Conservation (phyloP, 768 basidiomycete species). For the Kwoniella botswanensis region DNA sequence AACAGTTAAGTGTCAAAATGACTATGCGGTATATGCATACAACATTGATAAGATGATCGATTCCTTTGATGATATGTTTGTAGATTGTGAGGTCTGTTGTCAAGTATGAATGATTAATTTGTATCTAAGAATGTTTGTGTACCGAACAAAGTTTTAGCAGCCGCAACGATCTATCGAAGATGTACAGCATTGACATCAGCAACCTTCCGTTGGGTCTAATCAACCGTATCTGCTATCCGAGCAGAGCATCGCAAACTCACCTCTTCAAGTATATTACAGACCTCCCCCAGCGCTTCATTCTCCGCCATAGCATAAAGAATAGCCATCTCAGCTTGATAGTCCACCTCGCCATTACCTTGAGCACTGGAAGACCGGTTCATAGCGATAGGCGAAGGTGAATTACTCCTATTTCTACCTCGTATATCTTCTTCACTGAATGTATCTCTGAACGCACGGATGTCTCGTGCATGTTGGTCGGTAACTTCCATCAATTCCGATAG, state of each 20-base stretch:
- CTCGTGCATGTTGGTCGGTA: conserved; percentile 45
- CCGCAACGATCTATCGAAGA: background rate
- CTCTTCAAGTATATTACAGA: conserved; percentile 55
- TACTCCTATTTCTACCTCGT: conserved; percentile 14
- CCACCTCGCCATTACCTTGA: conserved; percentile 1
- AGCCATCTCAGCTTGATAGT: conserved; percentile 42
- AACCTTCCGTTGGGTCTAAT: too few species aligned
- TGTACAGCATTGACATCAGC: background rate
- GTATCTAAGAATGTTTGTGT: background rate
- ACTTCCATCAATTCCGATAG: conserved; percentile 47
- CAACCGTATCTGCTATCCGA: too few species aligned
- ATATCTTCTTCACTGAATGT: conserved; percentile 4
- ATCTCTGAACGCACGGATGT: conserved; percentile 23
- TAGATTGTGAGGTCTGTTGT: background rate
- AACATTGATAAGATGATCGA: background rate
- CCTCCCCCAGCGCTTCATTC: conserved; percentile 50
- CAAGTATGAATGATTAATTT: background rate
- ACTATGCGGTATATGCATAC: too few species aligned
- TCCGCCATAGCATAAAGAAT: conserved; percentile 57
- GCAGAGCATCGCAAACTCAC: conserved; percentile 30
- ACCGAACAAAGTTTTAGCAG: background rate
- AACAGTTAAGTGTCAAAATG: too few species aligned
- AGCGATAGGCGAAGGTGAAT: background rate
- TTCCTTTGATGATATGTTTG: background rate
- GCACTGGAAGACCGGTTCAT: background rate